Base-by-base conservation (phyloP, 2,329 filamentous ascomycete species). In the Cladorrhinum sp. region DNA sequence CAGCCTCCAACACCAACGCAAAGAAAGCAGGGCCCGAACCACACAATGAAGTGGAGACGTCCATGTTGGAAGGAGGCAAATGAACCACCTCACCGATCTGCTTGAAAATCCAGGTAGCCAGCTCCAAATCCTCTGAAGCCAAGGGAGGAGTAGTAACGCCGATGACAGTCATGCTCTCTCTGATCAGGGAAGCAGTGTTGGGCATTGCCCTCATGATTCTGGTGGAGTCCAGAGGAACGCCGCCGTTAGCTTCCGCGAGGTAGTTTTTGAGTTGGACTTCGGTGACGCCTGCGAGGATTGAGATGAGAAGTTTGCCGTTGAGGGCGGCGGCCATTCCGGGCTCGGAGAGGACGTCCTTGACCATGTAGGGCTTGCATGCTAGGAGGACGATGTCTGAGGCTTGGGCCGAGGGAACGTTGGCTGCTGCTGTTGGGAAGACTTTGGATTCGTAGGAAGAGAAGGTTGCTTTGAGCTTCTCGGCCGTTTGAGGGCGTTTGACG, bases 101-200 rank as follows among this genome's bases (percentile, higher is more conserved):
- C 70, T 79, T 84, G 79, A 93, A 93, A 68, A 93, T 89, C 86
- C 89, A 92, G 27, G 83, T 86, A 18, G 92, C 82, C 10, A 93
- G 80, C 62, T 70, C 74, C 50, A 82, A 77, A 27, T 81, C 80
- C 18, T 78, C 75, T 1, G 79, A 70, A 4, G 81, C 78, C 13
- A 91, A 77, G 2, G 86, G 81, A 8, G 86, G 84, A 8, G 77
- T 79, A 6, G 81, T 79, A 50, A 81, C 85, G 52, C 85, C 86
- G 66, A 96, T 88, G 57, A 95, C 86, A 3, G 88, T 93, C 90
- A 95, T 95, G 67, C 85, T 87, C 74, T 96, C 88, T 51, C 90
- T 79, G 60, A 96, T 88, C 53, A 90, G 81, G 24, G 87, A 87
- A 10, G 91, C 91, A 0, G 90, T 93, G 77, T 96, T 96, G 67